Evolutionary conservation across 306 rosid species (phyloP).

Genomic region (Rosa persica): DNA sequence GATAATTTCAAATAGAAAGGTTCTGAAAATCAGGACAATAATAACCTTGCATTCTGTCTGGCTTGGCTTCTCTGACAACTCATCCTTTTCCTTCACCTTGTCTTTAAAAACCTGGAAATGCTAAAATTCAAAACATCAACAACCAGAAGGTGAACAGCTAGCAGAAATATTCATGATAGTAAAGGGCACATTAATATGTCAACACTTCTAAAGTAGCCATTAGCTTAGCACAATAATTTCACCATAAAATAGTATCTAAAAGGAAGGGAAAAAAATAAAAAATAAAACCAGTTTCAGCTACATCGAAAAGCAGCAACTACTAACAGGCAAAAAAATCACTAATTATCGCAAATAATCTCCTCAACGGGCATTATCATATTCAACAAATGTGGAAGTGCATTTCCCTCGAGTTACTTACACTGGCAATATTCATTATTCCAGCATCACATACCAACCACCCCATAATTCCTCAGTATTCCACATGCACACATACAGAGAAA

Average conservation of each 20-base stretch:
- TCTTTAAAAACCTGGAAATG: slow-evolving; percentile 55
- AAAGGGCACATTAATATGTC: not conserved
- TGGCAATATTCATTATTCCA: not conserved
- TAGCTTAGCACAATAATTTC: no score
- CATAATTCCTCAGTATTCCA: not conserved
- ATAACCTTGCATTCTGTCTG: slow-evolving; percentile 90
- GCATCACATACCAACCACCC: not conserved
- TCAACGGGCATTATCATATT: not conserved
- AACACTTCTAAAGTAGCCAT: not conserved
- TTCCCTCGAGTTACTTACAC: not conserved
- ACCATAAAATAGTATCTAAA: no score
- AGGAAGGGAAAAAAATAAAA: no score
- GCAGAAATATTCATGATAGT: not conserved
- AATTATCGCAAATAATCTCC: not conserved
- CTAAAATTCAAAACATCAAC: slow-evolving; percentile 22
- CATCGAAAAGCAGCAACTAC: not conserved
- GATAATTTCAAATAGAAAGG: slow-evolving; percentile 12
- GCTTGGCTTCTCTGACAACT: slow-evolving; percentile 49
- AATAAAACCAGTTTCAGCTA: no score
- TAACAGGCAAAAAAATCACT: not conserved
- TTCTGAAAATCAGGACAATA: slow-evolving; percentile 24
- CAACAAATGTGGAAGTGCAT: not conserved
- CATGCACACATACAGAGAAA: not conserved
- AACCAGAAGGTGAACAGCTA: slow-evolving; percentile 25
- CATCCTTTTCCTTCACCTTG: slow-evolving; percentile 54